A percentile compares a stretch with the other conserved stretches of the same genome.
Conservation (phyloP, 768 basidiomycete species). For the Collybia sp. region DNA sequence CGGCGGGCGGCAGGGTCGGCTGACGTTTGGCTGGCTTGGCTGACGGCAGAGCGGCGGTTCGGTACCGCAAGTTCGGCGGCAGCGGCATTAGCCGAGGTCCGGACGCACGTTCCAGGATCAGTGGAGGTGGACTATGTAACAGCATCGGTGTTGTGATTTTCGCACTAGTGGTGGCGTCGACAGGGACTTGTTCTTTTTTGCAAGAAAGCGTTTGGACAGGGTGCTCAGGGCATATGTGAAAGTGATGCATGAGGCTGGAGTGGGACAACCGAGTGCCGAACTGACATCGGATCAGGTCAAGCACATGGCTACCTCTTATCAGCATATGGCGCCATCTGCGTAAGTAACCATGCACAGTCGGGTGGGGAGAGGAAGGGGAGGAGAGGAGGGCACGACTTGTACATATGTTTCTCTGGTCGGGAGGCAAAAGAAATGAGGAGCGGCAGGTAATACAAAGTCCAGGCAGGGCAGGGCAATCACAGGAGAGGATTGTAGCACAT, state of each 20-base stretch:
- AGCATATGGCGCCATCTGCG: neutral
- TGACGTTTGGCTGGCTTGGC: slow-evolving; percentile 48
- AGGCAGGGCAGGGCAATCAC: no score
- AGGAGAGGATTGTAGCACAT: no score
- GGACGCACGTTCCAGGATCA: slow-evolving; percentile 24
- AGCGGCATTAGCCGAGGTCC: slow-evolving; percentile 40
- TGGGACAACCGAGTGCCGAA: slow-evolving; percentile 12
- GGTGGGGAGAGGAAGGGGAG: slow-evolving; percentile 1
- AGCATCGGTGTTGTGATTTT: no score
- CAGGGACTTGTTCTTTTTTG: no score
- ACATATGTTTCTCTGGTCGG: no score
- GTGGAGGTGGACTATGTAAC: slow-evolving; percentile 21
- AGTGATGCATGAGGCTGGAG: slow-evolving; percentile 18
- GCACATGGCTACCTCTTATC: slow-evolving; percentile 33
- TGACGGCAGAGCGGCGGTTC: slow-evolving; percentile 36
- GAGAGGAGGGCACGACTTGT: no score
- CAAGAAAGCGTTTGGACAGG: slow-evolving; percentile 47
- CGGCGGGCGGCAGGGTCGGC: slow-evolving; percentile 27
- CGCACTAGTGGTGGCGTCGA: no score
- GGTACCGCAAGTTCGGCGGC: slow-evolving; percentile 16
- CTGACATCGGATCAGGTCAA: slow-evolving; percentile 24
- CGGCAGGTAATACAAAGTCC: no score
- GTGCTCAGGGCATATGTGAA: slow-evolving; percentile 46
- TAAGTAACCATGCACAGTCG: neutral
- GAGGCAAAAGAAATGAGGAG: no score